Conservation (phyloP, 305 asterid genomes). For the Fraxinus ornus region DNA sequence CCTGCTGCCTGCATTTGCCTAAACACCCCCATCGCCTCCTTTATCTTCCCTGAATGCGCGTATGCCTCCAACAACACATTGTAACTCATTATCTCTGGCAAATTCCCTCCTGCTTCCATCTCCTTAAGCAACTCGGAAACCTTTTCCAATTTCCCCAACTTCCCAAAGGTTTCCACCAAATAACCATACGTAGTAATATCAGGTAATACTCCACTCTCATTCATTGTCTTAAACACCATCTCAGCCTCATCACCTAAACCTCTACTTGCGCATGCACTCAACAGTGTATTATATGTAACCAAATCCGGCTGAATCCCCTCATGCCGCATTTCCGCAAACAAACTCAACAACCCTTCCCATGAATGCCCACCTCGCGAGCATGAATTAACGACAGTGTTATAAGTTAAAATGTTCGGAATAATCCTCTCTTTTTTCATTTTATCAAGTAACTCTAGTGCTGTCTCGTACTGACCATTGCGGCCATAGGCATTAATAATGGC, state of each 20-base stretch:
- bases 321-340: constrained; percentile 95
- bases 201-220: constrained; percentile 84
- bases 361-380: constrained; percentile 91
- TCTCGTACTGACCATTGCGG: constrained; percentile 74
- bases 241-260: constrained; percentile 86
- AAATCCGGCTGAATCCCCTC: constrained; percentile 95
- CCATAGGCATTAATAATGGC: constrained; percentile 89
- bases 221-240: constrained; percentile 97
- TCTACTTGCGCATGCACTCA: constrained; percentile 78
- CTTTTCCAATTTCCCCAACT: constrained; percentile 69
- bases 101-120: constrained; percentile 83
- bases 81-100: constrained; percentile 82
- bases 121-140: constrained; percentile 71
- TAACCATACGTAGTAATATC: constrained; percentile 75
- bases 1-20: constrained; percentile 94
- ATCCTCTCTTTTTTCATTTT: constrained; percentile 77
- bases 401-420: constrained; percentile 75
- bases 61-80: constrained; percentile 92
- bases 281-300: constrained; percentile 77
- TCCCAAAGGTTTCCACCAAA: constrained; percentile 82
- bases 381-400: constrained; percentile 78
- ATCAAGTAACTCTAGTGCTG: constrained; percentile 60
- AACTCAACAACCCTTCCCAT: constrained; percentile 90
- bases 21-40: constrained; percentile 87
- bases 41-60: constrained; percentile 59